Percentiles rank a stretch among this genome's conserved stretches.
Evolutionary conservation across 139 green algal species (phyloP).

Genomic region (Zygnema cylindricum): DNA sequence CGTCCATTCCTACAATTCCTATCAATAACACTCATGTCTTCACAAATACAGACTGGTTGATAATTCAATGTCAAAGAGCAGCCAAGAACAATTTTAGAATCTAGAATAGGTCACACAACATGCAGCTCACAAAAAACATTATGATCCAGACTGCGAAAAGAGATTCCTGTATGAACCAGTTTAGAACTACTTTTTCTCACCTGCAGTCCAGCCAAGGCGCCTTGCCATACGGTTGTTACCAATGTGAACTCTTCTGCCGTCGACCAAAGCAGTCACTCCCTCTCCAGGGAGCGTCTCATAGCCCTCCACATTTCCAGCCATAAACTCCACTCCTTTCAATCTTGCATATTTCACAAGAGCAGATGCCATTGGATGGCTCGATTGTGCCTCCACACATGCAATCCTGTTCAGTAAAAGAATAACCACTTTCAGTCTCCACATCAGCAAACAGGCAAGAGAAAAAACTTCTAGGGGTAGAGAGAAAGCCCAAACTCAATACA

Average conservation of each 20-base stretch:
- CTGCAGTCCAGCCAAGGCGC: constrained; percentile 26
- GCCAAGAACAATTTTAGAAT: no score
- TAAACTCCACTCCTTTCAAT: constrained; percentile 35
- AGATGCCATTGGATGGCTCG: constrained; percentile 69
- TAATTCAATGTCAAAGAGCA: no score
- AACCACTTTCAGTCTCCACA: background rate
- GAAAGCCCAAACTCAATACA: background rate
- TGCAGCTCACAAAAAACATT: no score
- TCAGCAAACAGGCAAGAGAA: background rate
- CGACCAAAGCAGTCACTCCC: constrained; percentile 52
- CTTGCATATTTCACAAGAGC: constrained; percentile 62
- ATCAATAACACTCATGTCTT: no score
- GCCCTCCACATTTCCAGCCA: constrained; percentile 29
- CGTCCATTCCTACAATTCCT: background rate
- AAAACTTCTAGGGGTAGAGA: background rate
- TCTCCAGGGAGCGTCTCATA: constrained; percentile 59
- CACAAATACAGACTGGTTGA: no score
- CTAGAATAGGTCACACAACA: no score
- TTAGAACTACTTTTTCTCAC: no score
- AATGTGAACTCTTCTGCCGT: constrained; percentile 47
- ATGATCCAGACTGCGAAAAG: no score
- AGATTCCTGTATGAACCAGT: no score
- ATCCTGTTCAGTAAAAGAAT: constrained; percentile 31
- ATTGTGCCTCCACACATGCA: constrained; percentile 61
- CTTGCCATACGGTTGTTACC: constrained; percentile 56